Conservation (phyloP, 306 rosid genomes). For the Sphenostylis stenocarpa region DNA sequence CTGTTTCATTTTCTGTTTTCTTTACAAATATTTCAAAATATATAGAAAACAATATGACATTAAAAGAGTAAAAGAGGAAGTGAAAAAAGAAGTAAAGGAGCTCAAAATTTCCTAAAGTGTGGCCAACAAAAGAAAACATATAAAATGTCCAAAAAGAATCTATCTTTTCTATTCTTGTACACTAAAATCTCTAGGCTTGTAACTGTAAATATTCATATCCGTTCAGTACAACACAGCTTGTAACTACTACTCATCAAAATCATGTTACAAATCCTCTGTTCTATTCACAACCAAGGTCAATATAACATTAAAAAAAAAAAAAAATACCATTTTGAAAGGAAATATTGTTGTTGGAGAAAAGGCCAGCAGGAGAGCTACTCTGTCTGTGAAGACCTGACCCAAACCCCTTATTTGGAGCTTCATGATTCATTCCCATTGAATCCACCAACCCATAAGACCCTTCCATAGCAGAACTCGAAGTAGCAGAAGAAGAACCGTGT, state of each 20-base stretch:
- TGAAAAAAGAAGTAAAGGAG: background rate
- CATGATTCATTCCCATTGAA: conserved; percentile 51
- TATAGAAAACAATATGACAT: no score
- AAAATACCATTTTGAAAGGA: conserved; percentile 65
- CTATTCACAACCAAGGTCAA: background rate
- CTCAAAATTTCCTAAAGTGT: background rate
- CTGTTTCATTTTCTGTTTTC: no score
- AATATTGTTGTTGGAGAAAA: conserved; percentile 58
- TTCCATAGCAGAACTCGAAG: conserved; percentile 46
- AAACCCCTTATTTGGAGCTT: conserved; percentile 32
- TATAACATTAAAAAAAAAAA: background rate
- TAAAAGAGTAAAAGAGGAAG: background rate
- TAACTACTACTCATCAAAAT: background rate
- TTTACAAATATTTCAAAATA: no score
- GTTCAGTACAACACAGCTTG: background rate
- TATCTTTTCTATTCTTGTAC: background rate
- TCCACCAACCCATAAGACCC: conserved; percentile 51
- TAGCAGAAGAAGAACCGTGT: conserved; percentile 42
- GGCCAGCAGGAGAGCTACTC: conserved; percentile 85
- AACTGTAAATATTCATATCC: background rate
- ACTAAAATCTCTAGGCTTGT: background rate
- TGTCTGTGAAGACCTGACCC: conserved; percentile 62
- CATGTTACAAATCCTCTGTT: background rate
- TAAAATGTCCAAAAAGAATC: background rate
- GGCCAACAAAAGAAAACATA: background rate